Evolutionary conservation across 2,329 filamentous ascomycete genomes (phyloP).

Genomic region (Calonectria multiphialidica): DNA sequence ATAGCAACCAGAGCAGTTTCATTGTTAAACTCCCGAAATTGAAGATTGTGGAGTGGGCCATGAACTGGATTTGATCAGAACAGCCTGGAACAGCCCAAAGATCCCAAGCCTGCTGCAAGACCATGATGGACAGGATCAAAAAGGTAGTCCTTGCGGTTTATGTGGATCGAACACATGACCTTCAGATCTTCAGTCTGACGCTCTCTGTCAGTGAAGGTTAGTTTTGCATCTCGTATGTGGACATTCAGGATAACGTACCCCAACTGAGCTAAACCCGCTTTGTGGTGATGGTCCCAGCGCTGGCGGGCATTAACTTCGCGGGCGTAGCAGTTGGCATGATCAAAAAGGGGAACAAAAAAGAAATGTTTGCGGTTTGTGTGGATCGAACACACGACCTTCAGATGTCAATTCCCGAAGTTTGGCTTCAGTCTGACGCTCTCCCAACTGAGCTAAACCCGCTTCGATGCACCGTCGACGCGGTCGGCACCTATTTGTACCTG

Average conservation of each 20-base stretch:
- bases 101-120: neutral
- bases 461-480: neutral
- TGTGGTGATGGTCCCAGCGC: neutral
- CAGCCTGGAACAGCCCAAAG: neutral
- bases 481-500: neutral
- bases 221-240: neutral
- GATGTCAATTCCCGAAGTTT: too few relatives aligned
- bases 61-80: neutral
- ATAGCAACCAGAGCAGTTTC: neutral
- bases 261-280: slow-evolving; percentile 28
- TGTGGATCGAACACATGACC: slow-evolving; percentile 28
- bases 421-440: slow-evolving; percentile 25
- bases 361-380: slow-evolving; percentile 22
- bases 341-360: slow-evolving; percentile 9
- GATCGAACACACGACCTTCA: slow-evolving; percentile 29
- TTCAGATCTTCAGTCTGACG: slow-evolving; percentile 29
- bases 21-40: neutral
- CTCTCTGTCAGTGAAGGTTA: slow-evolving; percentile 27
- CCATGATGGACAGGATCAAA: neutral
- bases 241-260: slow-evolving; percentile 11
- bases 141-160: slow-evolving; percentile 19
- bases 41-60: neutral
- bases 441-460: slow-evolving; percentile 28
- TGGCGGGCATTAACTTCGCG: neutral
- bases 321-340: neutral